A percentile compares a stretch with the other conserved stretches of the same genome.
Evolutionary conservation across 768 basidiomycete species (phyloP).

Genomic region (Boletus barrowsii): DNA sequence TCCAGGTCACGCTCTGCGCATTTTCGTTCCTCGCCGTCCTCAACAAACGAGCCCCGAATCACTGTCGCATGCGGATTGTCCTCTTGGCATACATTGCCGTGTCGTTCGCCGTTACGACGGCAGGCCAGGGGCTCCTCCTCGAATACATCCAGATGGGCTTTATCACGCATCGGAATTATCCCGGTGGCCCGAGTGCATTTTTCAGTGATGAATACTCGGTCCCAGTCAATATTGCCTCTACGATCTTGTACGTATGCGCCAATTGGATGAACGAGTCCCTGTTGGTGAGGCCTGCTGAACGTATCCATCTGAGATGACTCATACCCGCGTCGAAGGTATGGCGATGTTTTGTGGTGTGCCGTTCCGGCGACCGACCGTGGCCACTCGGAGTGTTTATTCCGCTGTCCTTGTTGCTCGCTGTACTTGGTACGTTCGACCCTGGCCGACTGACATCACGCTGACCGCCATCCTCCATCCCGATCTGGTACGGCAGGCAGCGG

Average conservation of each 20-base stretch:
- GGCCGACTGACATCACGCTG: background rate
- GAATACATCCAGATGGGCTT: conserved; percentile 23
- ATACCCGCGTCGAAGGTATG: conserved; percentile 32
- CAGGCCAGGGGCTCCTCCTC: conserved; percentile 5
- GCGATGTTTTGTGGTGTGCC: conserved; percentile 49
- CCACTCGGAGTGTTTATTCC: conserved; percentile 38
- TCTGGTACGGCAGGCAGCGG: background rate
- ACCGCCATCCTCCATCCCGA: background rate
- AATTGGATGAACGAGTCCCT: conserved; percentile 12
- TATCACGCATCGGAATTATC: conserved; percentile 27
- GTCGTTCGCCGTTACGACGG: conserved; percentile 15
- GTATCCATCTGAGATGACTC: background rate
- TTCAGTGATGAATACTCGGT: conserved; percentile 8
- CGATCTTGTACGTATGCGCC: background rate
- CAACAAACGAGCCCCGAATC: background rate
- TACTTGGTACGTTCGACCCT: conserved; percentile 36
- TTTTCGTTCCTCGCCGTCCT: conserved; percentile 2
- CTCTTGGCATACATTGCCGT: conserved; percentile 1
- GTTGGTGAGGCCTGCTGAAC: background rate
- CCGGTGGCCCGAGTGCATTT: conserved; percentile 28
- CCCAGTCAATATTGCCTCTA: background rate
- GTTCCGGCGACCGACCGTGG: conserved; percentile 29
- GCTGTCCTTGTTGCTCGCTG: conserved; percentile 34
- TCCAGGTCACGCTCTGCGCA: conserved; percentile 1
- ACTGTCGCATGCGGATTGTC: background rate